Base-by-base conservation (phyloP, 192 early-diverging fungal genomes). In the Entomortierella chlamydospora region DNA sequence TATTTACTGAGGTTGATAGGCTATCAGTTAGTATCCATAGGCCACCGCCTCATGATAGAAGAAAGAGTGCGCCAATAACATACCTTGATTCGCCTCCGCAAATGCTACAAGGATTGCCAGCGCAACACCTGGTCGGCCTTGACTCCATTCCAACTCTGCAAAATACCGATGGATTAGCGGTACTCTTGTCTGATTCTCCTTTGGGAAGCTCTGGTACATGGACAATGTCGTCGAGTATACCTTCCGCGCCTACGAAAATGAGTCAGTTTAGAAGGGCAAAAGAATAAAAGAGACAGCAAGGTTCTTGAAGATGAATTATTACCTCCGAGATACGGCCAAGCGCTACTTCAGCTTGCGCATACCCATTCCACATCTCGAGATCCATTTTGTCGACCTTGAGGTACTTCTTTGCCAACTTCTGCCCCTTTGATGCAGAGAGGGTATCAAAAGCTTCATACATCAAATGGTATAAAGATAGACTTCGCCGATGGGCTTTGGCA, bases 311-410 rank as follows among this genome's bases (percentile, higher is more conserved):
- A 2, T 6, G 23, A 29, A 5, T 23, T 28, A 13, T 7, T 83
- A 88, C 87, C 72, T 89, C 84, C 2, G 83, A 33, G 26, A 77
- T 70, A 33, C 81, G 73, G 25, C 81, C 82, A 7, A 81, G 73
- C 6, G 64, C 64, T 64, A 68, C 84, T 55, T 90, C 88, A 29
- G 85, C 68, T 61, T 84, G 85, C 2, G 86, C 86, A 60, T 85
- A 87, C 2, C 79, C 85, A 64, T 90, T 90, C 88, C 85, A 88
- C 37, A 90, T 61, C 4, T 73, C 47, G 0, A 90, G 69, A 72
- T 84, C 83, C 57, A 77, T 81, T 15, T 74, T 56, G 12, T 86
- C 74, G 15, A 51, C 52, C 33, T 85, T 86, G 10, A 86, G 43
- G 26, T 86, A 61, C 2, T 68, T 76, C 57, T 87, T 86, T n/a